Evolutionary conservation across 106 monocot species (phyloP), one percentile per base, ranked within the genome.

Genomic region (Posidonia australis): DNA sequence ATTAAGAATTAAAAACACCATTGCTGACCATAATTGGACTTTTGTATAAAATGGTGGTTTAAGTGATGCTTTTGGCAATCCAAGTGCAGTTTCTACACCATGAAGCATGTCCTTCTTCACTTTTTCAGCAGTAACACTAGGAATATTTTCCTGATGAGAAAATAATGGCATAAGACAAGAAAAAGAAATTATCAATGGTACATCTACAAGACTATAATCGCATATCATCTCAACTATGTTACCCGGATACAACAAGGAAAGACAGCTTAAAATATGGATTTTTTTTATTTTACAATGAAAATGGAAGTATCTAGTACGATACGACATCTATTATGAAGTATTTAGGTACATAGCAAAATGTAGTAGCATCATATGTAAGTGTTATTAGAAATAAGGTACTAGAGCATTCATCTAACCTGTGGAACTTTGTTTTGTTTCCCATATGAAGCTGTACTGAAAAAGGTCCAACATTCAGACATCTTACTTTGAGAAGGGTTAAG

Each of bases 391-490:
- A n/a, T n/a, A n/a, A n/a, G n/a, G n/a, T 36, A 36, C 36, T 7
- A 36, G 36, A 36, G n/a, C 36, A 36, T 36, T 2, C 36, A 36
- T 36, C 54, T 11, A 41, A 85, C 87, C 82, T 92, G 92, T 48
- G 90, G 96, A 55, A 90, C 87, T 82, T 90, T 96, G 64, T 84
- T 96, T 67, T 75, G 51, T 68, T 69, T 81, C 59, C 87, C 96
- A 71, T 84, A 96, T n/a, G 80, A 64, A 67, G 84, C 77, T 22
- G 87, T 78, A 72, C 96, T 90, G 61, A 96, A 85, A 74, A 96
- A 90, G 26, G 87, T 90, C 96, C 90, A 96, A 58, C 90, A 90
- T 36, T 96, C 74, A 67, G 82, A 78, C 65, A 52, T 44, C 20
- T 61, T 74, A 65, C n/a, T 74, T 14, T 65, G 59, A 19, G 21